phyloP scores from a whole-genome alignment of 1,139 yeast species.

The Pichia sp. region DNA sequence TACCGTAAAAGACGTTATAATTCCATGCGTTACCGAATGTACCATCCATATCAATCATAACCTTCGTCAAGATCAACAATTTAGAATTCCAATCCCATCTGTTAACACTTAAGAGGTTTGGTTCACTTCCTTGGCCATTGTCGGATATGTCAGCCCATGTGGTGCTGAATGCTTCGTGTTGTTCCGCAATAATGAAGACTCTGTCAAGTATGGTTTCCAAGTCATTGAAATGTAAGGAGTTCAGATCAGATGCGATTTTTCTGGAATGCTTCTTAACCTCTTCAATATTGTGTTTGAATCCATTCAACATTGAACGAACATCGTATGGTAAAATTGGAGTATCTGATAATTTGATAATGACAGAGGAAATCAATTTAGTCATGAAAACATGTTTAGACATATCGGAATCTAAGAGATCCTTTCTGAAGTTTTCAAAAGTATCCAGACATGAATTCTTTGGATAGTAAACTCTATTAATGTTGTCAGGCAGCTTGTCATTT shows the following conservation, averaged over 20 bases:
- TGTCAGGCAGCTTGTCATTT: neutral
- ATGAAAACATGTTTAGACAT: conserved; percentile 59
- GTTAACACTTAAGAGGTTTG: conserved; percentile 64
- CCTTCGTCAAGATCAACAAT: conserved; percentile 55
- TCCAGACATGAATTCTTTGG: conserved; percentile 68
- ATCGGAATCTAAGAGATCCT: conserved; percentile 47
- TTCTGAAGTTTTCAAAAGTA: conserved; percentile 54
- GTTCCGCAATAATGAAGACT: conserved; percentile 40
- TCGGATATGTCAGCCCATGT: conserved; percentile 53
- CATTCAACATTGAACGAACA: conserved; percentile 46
- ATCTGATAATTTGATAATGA: conserved; percentile 61
- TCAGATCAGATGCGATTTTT: conserved; percentile 1
- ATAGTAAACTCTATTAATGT: conserved; percentile 32
- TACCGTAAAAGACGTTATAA: conserved; percentile 69
- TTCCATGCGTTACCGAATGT: conserved; percentile 62
- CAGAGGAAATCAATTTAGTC: conserved; percentile 53
- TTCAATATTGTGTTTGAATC: conserved; percentile 42
- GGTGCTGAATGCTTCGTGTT: conserved; percentile 44
- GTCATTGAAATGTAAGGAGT: conserved; percentile 32
- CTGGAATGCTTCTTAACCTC: conserved; percentile 49
- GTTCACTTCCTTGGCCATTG: conserved; percentile 53
- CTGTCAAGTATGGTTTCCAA: conserved; percentile 34
- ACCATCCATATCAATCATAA: conserved; percentile 48
- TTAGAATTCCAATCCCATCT: conserved; percentile 82
- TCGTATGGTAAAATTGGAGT: conserved; percentile 76